Evolutionary conservation across 192 early-diverging fungal species (phyloP).

Genomic region (Thamnidium elegans): DNA sequence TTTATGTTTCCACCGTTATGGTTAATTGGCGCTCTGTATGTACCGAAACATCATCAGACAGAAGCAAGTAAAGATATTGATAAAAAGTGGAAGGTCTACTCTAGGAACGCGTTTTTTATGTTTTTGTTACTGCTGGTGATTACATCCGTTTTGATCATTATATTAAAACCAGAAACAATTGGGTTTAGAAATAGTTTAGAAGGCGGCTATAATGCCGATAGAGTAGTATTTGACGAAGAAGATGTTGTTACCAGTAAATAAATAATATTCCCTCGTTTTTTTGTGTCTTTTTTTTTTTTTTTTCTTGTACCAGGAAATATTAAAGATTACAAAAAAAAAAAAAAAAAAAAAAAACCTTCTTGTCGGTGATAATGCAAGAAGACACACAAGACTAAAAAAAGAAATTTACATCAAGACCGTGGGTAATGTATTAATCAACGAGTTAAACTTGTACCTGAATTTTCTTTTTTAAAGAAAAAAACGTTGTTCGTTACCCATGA

Average conservation of each 20-base stretch:
- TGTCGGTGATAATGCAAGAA: background rate
- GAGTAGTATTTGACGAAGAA: constrained; percentile 6
- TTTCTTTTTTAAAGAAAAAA: no score
- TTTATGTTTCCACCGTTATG: constrained; percentile 25
- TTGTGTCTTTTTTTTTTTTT: no score
- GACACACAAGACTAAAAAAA: background rate
- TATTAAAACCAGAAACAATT: constrained; percentile 3
- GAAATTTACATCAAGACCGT: background rate
- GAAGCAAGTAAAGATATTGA: background rate
- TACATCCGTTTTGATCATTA: constrained; percentile 1
- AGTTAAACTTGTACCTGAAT: no score
- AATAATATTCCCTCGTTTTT: no score
- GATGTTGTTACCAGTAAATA: no score
- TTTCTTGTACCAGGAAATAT: no score
- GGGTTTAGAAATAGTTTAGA: constrained; percentile 1
- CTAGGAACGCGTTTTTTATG: constrained; percentile 10
- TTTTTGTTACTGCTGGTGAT: background rate
- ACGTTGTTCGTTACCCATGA: no score
- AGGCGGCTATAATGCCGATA: constrained; percentile 5
- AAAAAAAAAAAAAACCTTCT: no score
- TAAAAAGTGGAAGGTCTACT: constrained; percentile 16
- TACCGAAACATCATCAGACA: background rate
- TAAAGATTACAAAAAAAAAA: no score
- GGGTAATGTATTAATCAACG: no score
- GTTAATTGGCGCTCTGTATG: constrained; percentile 14